A percentile compares a stretch with the other conserved stretches of the same genome.
These are phyloP conservation scores for Sphaerosporella brunnea DNA, from an alignment of 495 filamentous ascomycete species.

Conservation along the genomic window DNA sequence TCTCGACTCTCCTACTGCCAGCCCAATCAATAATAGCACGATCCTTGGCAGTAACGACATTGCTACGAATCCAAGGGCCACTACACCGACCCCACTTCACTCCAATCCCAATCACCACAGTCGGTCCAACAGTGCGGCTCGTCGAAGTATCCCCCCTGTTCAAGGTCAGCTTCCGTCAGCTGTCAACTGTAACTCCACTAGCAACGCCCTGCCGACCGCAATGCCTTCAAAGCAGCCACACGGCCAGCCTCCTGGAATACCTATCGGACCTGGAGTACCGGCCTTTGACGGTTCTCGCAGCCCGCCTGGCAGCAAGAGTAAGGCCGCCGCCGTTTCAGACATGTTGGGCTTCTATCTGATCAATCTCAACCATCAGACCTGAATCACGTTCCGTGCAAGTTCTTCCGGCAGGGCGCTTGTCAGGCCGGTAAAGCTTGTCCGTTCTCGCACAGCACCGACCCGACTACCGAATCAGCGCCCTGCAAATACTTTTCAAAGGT, in stretches of 20 bases:
- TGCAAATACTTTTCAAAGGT: constrained; percentile 99
- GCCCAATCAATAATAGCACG: no score
- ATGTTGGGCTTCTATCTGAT: background rate
- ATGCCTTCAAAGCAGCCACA: constrained; percentile 19
- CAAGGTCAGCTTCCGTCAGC: constrained; percentile 17
- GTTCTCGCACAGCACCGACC: constrained; percentile 78
- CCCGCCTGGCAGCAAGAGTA: constrained; percentile 25
- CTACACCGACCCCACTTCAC: constrained; percentile 10
- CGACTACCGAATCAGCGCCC: constrained; percentile 58
- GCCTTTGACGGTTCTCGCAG: constrained; percentile 25
- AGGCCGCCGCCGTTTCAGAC: background rate
- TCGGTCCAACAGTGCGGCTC: constrained; percentile 14
- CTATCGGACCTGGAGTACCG: constrained; percentile 21
- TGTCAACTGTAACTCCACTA: constrained; percentile 15
- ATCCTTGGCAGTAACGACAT: no score
- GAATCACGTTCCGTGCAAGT: constrained; percentile 97
- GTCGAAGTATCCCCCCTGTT: constrained; percentile 19
- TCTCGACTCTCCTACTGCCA: no score
- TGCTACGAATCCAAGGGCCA: no score
- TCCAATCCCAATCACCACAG: constrained; percentile 18
- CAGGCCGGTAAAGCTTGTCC: constrained; percentile 92
- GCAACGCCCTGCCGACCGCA: constrained; percentile 14
- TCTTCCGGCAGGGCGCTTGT: constrained; percentile 89
- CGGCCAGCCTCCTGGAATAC: constrained; percentile 21
- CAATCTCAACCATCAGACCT: constrained; percentile 59